Conservation (phyloP, 805 yeast species). For the Barnettozyma vustinii region DNA sequence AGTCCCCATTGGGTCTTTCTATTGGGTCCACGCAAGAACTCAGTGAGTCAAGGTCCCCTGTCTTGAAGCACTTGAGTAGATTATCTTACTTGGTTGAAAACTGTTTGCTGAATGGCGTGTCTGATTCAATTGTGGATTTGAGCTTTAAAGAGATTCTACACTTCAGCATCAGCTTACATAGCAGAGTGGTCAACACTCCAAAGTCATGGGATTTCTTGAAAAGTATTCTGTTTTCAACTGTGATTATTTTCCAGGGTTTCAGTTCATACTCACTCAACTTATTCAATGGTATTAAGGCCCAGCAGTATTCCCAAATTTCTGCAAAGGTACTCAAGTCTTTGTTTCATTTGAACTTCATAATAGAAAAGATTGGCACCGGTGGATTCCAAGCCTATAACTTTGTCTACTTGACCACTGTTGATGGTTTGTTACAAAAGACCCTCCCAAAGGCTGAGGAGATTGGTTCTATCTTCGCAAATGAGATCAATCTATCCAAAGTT, state of each 20-base stretch:
- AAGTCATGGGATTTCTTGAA: conserved; percentile 36
- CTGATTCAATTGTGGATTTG: conserved; percentile 12
- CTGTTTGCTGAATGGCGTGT: conserved; percentile 24
- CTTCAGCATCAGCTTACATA: conserved; percentile 10
- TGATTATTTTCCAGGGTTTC: conserved; percentile 47
- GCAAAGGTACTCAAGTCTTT: conserved; percentile 35
- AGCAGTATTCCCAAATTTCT: conserved; percentile 19
- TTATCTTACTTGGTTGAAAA: conserved; percentile 41
- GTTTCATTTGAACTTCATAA: conserved; percentile 41
- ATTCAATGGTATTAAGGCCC: conserved; percentile 15
- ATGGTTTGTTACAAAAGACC: conserved; percentile 31
- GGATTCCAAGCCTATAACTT: conserved; percentile 62
- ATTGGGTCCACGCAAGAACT: conserved; percentile 5
- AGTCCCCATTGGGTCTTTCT: conserved; percentile 18
- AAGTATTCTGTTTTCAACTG: conserved; percentile 39
- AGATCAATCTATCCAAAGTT: conserved; percentile 17
- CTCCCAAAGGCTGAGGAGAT: conserved; percentile 24
- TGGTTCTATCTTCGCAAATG: conserved; percentile 26
- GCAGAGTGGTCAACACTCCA: conserved; percentile 6
- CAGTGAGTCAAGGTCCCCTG: conserved; percentile 29
- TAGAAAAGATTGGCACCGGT: conserved; percentile 54
- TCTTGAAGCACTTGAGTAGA: conserved; percentile 42
- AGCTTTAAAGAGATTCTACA: conserved; percentile 13
- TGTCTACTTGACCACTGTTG: conserved; percentile 46
- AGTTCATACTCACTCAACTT: conserved; percentile 32